Conservation (phyloP, 225 moss, liverwort and hornwort genomes). For the Rhytidiadelphus loreus region DNA sequence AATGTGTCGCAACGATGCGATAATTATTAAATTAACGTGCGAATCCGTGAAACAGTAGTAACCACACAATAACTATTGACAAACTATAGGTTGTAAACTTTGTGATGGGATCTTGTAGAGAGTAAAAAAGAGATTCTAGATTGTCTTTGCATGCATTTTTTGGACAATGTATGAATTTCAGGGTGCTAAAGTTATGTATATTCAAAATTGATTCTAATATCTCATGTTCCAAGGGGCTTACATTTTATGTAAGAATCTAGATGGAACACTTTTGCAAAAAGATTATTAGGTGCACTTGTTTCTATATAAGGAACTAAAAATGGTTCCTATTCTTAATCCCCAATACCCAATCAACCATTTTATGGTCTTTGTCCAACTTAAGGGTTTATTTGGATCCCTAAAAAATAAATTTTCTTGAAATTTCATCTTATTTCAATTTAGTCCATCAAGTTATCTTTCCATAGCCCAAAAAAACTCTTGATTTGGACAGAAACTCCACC, state of each 20-base stretch:
- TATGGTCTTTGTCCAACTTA: background rate
- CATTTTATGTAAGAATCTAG: background rate
- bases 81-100: no score
- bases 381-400: fast-evolving
- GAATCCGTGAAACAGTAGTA: no score
- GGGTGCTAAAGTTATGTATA: fast-evolving
- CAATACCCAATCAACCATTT: background rate
- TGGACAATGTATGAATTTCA: background rate
- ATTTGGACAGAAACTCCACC: background rate
- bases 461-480: no score
- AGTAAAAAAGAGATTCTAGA: fast-evolving
- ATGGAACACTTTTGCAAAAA: fast-evolving
- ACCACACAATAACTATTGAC: no score
- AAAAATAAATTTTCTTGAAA: fast-evolving
- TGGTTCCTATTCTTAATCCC: background rate
- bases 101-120: background rate
- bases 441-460: background rate
- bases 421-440: background rate
- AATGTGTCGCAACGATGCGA: no score
- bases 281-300: background rate
- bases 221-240: background rate
- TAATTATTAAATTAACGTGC: no score
- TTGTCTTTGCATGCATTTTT: background rate
- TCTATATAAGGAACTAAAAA: background rate
- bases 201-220: background rate